phyloP scores from a whole-genome alignment of 495 filamentous ascomycete genomes.

The Lasiosphaeriaceae sp. region DNA sequence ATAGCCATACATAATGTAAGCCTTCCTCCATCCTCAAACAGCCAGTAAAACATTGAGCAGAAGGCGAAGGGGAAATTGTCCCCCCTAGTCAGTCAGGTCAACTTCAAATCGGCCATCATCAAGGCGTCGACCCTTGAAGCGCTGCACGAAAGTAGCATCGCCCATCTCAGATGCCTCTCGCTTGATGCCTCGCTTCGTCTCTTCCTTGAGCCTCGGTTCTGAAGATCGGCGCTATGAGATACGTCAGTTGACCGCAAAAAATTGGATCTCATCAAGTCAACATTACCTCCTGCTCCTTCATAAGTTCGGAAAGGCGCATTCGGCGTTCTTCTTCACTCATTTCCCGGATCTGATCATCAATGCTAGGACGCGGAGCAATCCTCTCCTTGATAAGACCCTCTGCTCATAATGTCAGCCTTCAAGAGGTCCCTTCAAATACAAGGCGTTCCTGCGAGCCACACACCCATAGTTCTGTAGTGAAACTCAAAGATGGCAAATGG shows the following conservation, averaged over 20 bases:
- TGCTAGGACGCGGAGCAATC: not conserved
- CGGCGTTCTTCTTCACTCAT: not conserved
- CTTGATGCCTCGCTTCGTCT: not conserved
- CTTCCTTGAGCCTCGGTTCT: not conserved
- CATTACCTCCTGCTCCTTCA: not conserved
- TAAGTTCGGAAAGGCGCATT: not conserved
- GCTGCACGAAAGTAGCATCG: not conserved
- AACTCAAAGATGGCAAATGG: constrained; percentile 19
- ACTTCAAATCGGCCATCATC: not conserved
- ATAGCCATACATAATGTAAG: no score
- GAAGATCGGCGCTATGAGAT: not conserved
- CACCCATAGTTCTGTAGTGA: constrained; percentile 14
- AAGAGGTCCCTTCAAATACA: not conserved
- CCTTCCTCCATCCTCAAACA: no score
- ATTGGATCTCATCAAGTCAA: not conserved
- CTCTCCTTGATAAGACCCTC: not conserved
- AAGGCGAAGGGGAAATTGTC: no score
- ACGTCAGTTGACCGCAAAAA: not conserved
- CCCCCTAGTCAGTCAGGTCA: not conserved
- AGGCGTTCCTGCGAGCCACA: not conserved
- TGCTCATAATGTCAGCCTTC: not conserved
- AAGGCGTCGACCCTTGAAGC: not conserved
- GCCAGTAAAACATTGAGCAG: no score
- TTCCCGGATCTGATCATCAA: not conserved
- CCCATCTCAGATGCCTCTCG: not conserved